phyloP scores from a whole-genome alignment of 768 basidiomycete genomes.

The Leccinum variicolor region DNA sequence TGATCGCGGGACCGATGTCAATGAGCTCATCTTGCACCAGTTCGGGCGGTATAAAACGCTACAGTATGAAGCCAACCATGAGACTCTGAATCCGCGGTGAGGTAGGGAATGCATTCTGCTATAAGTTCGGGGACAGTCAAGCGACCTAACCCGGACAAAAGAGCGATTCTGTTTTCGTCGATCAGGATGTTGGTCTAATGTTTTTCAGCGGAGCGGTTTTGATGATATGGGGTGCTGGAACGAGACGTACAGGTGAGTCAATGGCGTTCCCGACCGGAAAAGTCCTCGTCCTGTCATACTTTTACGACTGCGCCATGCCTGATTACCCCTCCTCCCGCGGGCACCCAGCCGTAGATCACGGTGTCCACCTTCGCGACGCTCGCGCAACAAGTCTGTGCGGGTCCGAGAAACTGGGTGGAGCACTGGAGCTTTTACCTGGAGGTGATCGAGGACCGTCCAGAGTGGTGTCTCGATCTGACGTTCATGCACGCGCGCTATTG shows the following conservation, averaged over 20 bases:
- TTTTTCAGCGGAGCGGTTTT: not conserved
- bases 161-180: constrained; percentile 6
- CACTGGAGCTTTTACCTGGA: constrained; percentile 42
- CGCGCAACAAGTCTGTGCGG: constrained; percentile 69
- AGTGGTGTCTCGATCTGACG: constrained; percentile 94
- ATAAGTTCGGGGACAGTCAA: constrained; percentile 11
- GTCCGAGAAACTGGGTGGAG: constrained; percentile 44
- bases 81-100: constrained; percentile 8
- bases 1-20: not conserved
- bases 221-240: not conserved
- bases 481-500: constrained; percentile 88
- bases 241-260: constrained; percentile 49
- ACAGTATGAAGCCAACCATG: constrained; percentile 9
- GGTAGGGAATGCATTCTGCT: constrained; percentile 5
- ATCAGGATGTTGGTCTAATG: constrained; percentile 14
- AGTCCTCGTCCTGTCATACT: constrained; percentile 93
- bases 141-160: constrained; percentile 5
- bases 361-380: constrained; percentile 63
- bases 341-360: constrained; percentile 33
- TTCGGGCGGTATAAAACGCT: constrained; percentile 14
- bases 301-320: constrained; percentile 88
- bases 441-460: constrained; percentile 71
- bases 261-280: constrained; percentile 86
- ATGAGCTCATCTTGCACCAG: not conserved
- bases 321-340: constrained; percentile 35